A percentile compares a stretch with the other conserved stretches of the same genome.
Evolutionary conservation across 148 eudicot species (phyloP).

Genomic region (Gaultheria prostrata): DNA sequence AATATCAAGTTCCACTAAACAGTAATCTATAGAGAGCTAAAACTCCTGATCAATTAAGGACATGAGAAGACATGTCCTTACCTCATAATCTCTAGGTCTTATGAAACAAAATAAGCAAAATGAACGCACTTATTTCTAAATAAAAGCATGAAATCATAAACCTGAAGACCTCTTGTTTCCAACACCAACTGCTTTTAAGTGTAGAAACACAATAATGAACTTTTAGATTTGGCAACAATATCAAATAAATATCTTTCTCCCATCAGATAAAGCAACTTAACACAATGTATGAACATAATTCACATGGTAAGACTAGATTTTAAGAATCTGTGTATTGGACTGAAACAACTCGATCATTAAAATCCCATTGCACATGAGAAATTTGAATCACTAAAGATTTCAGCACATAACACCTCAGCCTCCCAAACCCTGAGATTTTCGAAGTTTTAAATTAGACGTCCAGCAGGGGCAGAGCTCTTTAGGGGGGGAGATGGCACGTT

Average conservation of each 20-base stretch:
- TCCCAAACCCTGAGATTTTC: background rate
- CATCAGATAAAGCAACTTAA: background rate
- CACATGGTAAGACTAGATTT: background rate
- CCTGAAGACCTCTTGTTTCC: slow-evolving; percentile 4
- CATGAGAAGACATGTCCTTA: background rate
- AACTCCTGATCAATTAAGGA: background rate
- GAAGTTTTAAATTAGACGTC: background rate
- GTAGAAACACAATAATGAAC: background rate
- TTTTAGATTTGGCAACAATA: background rate
- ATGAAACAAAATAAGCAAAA: background rate
- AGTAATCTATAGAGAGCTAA: background rate
- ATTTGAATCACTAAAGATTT: background rate
- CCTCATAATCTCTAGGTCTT: background rate
- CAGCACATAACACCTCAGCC: background rate
- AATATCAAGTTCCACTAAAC: background rate
- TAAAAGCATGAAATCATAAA: background rate
- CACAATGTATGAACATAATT: background rate
- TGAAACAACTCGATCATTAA: background rate
- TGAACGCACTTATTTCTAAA: background rate
- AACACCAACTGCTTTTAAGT: background rate
- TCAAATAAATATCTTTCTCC: background rate
- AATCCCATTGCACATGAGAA: background rate
- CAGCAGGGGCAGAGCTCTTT: too few species aligned
- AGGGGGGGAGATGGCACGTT: too few species aligned
- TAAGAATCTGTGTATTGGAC: background rate